Percentiles rank a stretch among this genome's conserved stretches.
Conservation (phyloP, 139 green algal genomes). For the Micractinium conductrix region DNA sequence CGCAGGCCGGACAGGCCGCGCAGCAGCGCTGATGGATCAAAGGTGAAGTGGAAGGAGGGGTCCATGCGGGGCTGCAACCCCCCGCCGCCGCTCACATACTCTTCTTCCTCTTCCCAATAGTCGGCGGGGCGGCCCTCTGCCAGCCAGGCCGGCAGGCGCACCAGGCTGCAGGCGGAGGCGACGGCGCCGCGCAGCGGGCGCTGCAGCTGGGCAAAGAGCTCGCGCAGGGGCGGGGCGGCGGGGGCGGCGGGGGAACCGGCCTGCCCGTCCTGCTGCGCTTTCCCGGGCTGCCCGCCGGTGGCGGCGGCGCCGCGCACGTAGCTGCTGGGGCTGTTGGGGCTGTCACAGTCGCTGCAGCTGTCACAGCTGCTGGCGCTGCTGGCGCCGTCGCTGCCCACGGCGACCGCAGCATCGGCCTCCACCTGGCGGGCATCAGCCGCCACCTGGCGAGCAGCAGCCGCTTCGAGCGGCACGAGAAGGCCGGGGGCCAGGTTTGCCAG, state of each 20-base stretch:
- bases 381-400: not conserved
- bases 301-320: not conserved
- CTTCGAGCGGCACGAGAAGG: not conserved
- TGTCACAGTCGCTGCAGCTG: not conserved
- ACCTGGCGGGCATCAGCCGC: too few species aligned
- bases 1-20: not conserved
- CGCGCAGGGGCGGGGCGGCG: not conserved
- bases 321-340: too few species aligned
- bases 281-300: not conserved
- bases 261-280: too few species aligned
- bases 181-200: slow-evolving; percentile 12
- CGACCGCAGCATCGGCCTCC: not conserved
- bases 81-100: not conserved
- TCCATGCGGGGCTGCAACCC: slow-evolving; percentile 21
- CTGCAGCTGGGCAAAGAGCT: slow-evolving; percentile 15
- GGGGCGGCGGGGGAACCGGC: too few species aligned
- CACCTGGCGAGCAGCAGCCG: not conserved
- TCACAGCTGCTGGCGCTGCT: too few species aligned
- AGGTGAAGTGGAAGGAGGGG: slow-evolving; percentile 37
- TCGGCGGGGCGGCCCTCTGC: not conserved
- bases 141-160: not conserved
- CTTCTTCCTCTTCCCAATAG: not conserved
- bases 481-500: slow-evolving; percentile 21
- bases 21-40: slow-evolving; percentile 31
- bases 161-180: slow-evolving; percentile 1